Base-by-base conservation (phyloP, 2,329 filamentous ascomycete species). In the Aspergillus eucalypticola region DNA sequence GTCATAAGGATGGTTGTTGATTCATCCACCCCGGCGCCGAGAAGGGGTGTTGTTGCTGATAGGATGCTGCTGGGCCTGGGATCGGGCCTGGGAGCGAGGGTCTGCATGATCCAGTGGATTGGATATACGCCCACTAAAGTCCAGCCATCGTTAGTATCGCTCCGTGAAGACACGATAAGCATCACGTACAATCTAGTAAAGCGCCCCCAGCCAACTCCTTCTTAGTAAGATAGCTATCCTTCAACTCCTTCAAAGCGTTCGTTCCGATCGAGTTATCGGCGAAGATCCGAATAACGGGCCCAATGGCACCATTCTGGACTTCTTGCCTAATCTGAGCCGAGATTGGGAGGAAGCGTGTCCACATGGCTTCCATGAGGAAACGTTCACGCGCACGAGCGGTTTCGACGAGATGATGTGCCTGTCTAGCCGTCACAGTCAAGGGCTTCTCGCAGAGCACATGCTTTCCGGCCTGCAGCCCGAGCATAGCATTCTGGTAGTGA, bases 401-500 rank as follows among this genome's bases (percentile, higher is more conserved):
- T n/a, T 67, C 67, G 64, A 83, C 81, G 19, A 85, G 73, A 0
- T 67, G 62, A 21, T 68, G 68, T 3, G 81, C 81, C 64, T 86
- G 81, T 0, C 58, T 60, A 2, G 74, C 68, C 65, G 83, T 84
- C 29, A 76, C 75, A 5, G 76, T 78, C 2, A 79, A 76, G 0
- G 83, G 81, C 70, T 85, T 85, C 66, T 85, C 83, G 6, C 84
- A 73, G 0, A 86, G 76, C 13, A 86, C 82, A 64, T 85, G 82
- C 64, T 85, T 85, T 3, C 81, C 81, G 1, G 78, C 78, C 32
- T 70, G 66, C 11, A 86, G 73, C 1, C 81, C 78, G 56, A 79
- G 77, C 19, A 80, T 66, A 13, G 82, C 75, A 77, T 81, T 84
- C 60, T 81, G 76, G 17, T 70, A 72, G 42, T 78, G 76, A 15